These are phyloP conservation scores for Botryosphaeria agaves DNA, from an alignment of 2,329 filamentous ascomycete species.

Conservation along the genomic window DNA sequence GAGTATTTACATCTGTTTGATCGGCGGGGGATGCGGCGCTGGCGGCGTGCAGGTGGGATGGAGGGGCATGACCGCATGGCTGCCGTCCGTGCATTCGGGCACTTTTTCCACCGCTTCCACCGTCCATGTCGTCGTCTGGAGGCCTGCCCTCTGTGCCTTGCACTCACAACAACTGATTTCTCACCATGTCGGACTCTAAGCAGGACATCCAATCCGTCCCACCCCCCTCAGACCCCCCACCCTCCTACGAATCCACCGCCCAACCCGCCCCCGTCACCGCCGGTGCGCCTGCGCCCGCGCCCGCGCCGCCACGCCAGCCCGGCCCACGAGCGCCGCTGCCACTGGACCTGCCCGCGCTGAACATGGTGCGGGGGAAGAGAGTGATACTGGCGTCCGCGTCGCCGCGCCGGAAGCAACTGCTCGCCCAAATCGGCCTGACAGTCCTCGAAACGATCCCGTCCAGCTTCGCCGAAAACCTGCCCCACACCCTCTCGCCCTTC, in stretches of 20 bases:
- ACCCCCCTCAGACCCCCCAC: slow-evolving; percentile 23
- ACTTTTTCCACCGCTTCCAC: no score
- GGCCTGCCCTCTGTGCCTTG: no score
- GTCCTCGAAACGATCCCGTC: slow-evolving; percentile 77
- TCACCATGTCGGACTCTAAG: slow-evolving; percentile 14
- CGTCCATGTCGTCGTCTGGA: no score
- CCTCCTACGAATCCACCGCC: slow-evolving; percentile 22
- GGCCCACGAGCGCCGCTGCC: slow-evolving; percentile 39
- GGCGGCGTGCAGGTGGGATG: no score
- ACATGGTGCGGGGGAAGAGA: slow-evolving; percentile 56
- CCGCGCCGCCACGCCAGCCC: slow-evolving; percentile 13
- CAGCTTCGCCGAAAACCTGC: slow-evolving; percentile 66
- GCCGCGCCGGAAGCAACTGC: slow-evolving; percentile 64
- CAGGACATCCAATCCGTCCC: no score
- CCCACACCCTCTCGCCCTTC: slow-evolving; percentile 62
- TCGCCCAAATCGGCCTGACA: slow-evolving; percentile 62
- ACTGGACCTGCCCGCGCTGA: slow-evolving; percentile 64
- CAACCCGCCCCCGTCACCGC: slow-evolving; percentile 7
- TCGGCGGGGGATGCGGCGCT: no score
- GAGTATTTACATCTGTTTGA: no score
- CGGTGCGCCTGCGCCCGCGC: slow-evolving; percentile 6
- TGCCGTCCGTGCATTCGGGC: no score
- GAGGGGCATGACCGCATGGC: no score
- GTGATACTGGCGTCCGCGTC: slow-evolving; percentile 85
- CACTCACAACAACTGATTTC: no score